Conservation (phyloP, 106 monocot species). For the Phalaenopsis aphrodite region DNA sequence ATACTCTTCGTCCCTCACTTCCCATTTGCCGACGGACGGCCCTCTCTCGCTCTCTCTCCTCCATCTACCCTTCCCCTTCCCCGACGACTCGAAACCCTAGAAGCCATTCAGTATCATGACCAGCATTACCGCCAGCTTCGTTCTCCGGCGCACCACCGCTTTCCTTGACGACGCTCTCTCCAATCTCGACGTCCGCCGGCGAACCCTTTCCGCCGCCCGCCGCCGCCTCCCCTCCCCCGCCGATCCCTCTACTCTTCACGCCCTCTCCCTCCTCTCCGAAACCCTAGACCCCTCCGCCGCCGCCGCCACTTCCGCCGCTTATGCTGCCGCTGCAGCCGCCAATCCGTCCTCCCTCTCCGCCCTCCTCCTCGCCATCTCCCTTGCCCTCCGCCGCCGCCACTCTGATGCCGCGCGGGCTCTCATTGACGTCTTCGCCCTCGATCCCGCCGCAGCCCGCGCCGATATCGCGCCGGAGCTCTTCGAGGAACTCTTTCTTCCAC, state of each 20-base stretch:
- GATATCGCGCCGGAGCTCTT: constrained; percentile 37
- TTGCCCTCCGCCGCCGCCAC: constrained; percentile 18
- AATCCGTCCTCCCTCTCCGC: constrained; percentile 22
- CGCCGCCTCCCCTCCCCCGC: constrained; percentile 16
- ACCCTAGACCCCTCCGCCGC: constrained; percentile 10
- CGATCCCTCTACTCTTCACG: constrained; percentile 13
- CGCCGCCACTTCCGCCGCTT: not conserved
- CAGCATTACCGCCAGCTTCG: constrained; percentile 4
- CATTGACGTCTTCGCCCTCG: constrained; percentile 38
- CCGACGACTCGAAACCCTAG: not conserved
- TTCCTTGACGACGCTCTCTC: too few species aligned
- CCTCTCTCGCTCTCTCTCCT: not conserved
- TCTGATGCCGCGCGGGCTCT: constrained; percentile 25
- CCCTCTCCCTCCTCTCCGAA: constrained; percentile 22
- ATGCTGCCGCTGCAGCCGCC: constrained; percentile 4
- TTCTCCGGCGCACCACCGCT: constrained; percentile 7
- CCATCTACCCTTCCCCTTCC: not conserved
- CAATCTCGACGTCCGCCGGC: too few species aligned
- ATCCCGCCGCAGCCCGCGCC: constrained; percentile 29
- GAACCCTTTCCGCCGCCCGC: too few species aligned
- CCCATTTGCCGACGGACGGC: not conserved
- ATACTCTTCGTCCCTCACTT: too few species aligned
- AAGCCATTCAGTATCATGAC: not conserved
- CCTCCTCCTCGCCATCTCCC: constrained; percentile 32
- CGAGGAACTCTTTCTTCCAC: constrained; percentile 44